Evolutionary conservation across 2,329 filamentous ascomycete species (phyloP).

Genomic region (Alternaria tenuissima): DNA sequence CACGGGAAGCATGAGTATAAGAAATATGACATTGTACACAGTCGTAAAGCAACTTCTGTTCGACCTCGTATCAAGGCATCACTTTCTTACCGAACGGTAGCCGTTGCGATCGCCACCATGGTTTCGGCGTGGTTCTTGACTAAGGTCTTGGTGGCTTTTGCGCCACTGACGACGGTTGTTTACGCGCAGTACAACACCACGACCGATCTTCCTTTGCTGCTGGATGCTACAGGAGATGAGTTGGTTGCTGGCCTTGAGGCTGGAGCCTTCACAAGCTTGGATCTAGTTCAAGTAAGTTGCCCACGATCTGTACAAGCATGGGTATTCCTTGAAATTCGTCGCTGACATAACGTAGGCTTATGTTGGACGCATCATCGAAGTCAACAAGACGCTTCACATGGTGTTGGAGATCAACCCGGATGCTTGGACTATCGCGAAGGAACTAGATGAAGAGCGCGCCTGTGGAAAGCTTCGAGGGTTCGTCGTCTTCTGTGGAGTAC

Average conservation of each 20-base stretch:
- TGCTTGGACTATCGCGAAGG: slow-evolving; percentile 58
- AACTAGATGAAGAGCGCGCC: slow-evolving; percentile 59
- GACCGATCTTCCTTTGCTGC: slow-evolving; percentile 49
- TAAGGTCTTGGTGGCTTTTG: slow-evolving; percentile 29
- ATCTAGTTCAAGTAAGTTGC: slow-evolving; percentile 56
- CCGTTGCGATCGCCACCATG: slow-evolving; percentile 24
- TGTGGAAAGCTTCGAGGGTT: slow-evolving; percentile 58
- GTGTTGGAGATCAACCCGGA: slow-evolving; percentile 66
- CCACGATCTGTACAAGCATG: background rate
- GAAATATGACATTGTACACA: background rate
- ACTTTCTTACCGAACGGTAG: background rate
- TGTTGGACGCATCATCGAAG: slow-evolving; percentile 59
- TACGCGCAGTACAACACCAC: slow-evolving; percentile 23
- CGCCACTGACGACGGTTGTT: slow-evolving; percentile 26
- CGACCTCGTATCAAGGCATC: background rate
- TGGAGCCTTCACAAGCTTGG: slow-evolving; percentile 64
- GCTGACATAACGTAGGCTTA: slow-evolving; percentile 55
- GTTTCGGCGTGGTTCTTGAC: slow-evolving; percentile 29
- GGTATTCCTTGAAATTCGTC: background rate
- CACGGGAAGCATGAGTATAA: slow-evolving; percentile 22
- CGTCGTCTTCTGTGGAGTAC: background rate
- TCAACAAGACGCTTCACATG: slow-evolving; percentile 61
- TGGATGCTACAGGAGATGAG: slow-evolving; percentile 62
- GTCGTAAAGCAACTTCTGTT: background rate
- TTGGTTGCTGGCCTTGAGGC: slow-evolving; percentile 59